phyloP scores from a whole-genome alignment of 2,329 filamentous ascomycete genomes.

The Fonsecaea nubica region DNA sequence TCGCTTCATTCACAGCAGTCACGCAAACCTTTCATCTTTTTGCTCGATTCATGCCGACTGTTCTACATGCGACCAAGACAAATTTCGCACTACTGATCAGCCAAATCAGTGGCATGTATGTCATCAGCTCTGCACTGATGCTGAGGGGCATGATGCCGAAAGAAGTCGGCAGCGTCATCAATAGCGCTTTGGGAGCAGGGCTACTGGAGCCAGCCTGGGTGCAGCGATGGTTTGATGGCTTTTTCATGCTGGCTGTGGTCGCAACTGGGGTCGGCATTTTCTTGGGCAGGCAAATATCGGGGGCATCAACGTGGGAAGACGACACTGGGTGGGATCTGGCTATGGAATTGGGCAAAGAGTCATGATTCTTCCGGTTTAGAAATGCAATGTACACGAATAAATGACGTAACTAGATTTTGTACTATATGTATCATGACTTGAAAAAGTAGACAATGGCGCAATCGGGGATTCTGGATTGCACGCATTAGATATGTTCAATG shows the following conservation, averaged over 20 bases:
- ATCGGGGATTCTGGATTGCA: neutral
- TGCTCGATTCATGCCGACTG: slow-evolving; percentile 72
- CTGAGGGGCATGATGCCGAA: slow-evolving; percentile 78
- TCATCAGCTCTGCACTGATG: slow-evolving; percentile 79
- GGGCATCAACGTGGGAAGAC: slow-evolving; percentile 60
- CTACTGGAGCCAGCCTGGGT: slow-evolving; percentile 76
- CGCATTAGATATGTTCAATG: neutral
- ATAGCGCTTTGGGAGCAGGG: slow-evolving; percentile 73
- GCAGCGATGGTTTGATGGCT: slow-evolving; percentile 85
- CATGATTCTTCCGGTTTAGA: slow-evolving; percentile 37
- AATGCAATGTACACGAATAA: neutral
- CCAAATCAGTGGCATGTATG: slow-evolving; percentile 83
- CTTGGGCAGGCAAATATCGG: slow-evolving; percentile 68
- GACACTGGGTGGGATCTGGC: slow-evolving; percentile 66
- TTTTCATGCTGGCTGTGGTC: slow-evolving; percentile 75
- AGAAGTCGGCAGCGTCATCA: slow-evolving; percentile 78
- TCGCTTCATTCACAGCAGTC: slow-evolving; percentile 80
- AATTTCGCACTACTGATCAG: slow-evolving; percentile 80
- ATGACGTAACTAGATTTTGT: neutral
- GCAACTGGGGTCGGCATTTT: slow-evolving; percentile 75
- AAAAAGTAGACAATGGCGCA: neutral
- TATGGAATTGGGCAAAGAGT: slow-evolving; percentile 74
- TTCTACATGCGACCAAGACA: slow-evolving; percentile 76
- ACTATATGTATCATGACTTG: neutral
- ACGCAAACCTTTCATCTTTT: slow-evolving; percentile 86